Conservation (phyloP, 805 yeast genomes). For the Sugiyamaella marilandica region DNA sequence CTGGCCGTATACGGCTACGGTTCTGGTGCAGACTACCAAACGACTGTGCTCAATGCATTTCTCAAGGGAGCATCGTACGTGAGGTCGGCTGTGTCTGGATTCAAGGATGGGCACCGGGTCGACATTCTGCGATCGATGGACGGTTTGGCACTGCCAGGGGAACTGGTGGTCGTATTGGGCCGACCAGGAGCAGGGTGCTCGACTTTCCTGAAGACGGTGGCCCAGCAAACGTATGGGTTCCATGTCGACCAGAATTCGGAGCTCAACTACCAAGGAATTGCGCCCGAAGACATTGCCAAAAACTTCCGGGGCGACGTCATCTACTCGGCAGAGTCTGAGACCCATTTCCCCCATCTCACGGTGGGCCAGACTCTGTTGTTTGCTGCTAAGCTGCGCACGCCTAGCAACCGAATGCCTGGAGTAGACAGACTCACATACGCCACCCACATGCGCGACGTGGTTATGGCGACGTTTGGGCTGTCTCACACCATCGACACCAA, state of each 20-base stretch:
- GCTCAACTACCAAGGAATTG: constrained; percentile 44
- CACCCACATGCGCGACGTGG: constrained; percentile 45
- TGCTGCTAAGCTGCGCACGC: constrained; percentile 53
- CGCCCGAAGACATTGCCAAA: constrained; percentile 41
- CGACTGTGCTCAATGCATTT: constrained; percentile 46
- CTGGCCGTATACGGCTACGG: constrained; percentile 61
- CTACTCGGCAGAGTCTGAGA: constrained; percentile 60
- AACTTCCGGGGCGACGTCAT: constrained; percentile 59
- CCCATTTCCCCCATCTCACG: constrained; percentile 57
- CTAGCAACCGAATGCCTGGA: constrained; percentile 50
- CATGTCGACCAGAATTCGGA: constrained; percentile 40
- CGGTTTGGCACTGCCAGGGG: constrained; percentile 57
- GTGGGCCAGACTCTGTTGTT: constrained; percentile 57
- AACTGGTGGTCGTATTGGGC: constrained; percentile 67
- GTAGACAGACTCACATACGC: constrained; percentile 47
- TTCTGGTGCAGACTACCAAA: constrained; percentile 61
- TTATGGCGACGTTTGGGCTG: constrained; percentile 44
- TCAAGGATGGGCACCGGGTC: constrained; percentile 38
- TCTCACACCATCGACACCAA: constrained; percentile 40
- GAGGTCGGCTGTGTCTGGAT: constrained; percentile 31
- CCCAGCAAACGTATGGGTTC: constrained; percentile 52
- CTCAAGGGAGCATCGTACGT: constrained; percentile 25
- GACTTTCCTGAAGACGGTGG: constrained; percentile 52
- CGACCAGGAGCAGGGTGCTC: constrained; percentile 76
- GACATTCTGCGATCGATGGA: constrained; percentile 45